Evolutionary conservation across 257 asterid species (phyloP), one percentile per base, ranked within the genome.

Genomic region (Thymus quinquecostatus): DNA sequence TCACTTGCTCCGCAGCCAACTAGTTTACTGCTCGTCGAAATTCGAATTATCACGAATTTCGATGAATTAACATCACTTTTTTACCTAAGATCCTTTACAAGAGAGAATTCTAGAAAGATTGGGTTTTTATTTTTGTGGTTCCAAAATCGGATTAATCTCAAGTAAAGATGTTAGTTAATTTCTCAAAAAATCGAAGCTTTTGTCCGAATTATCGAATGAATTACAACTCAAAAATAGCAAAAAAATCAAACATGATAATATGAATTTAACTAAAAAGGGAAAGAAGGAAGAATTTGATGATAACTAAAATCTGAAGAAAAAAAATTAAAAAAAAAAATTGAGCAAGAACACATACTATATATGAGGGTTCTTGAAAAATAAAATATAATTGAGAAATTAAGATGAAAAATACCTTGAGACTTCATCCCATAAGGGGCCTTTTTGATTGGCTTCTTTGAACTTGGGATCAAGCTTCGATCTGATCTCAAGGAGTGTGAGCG

Each of bases 381-480:
- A 38, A 38, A 3, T 7, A 44, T 44, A 49, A n/a, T 13, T 11
- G 28, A 49, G 55, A 49, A 49, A 49, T 49, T 12, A 49, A 13
- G 55, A 27, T 13, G n/a, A 1, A 4, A 1, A 0, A 10, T 83
- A 91, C 98, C 96, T 87, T 41, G 98, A 89, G 69, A 94, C 90
- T 68, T 91, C 96, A 66, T 94, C 96, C 98, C 98, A 94, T 66
- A 94, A 71, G 28, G 96, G 98, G 33, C 96, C 96, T 51, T 94
- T 94, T 65, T 94, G 98, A 82, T 86, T 91, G 69, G 96, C 96
- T 61, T 94, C 97, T 70, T 91, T 94, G 80, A 94, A 94, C 84
- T 82, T 91, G 5, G 82, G 54, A 81, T 94, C 96, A 64, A 94
- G 96, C 58, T 82, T 83, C 64, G 98, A 91, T 81, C 98, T 78